A percentile compares a stretch with the other conserved stretches of the same genome.
Conservation (phyloP, 2,329 filamentous ascomycete species). For the Cryoendolithus antarcticus region DNA sequence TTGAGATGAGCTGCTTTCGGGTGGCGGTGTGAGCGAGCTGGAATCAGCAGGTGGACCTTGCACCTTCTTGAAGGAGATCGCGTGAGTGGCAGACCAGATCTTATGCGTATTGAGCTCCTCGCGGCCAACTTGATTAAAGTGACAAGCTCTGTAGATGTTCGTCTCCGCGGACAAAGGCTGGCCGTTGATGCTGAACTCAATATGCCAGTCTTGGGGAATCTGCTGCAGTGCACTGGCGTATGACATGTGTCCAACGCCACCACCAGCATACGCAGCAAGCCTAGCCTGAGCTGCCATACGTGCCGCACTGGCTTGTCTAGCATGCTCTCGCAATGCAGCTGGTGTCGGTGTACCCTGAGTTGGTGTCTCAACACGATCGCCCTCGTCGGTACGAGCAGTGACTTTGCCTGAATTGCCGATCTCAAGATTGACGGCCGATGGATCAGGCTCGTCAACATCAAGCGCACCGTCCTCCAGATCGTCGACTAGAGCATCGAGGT, state of each 20-base stretch:
- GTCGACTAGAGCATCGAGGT: conserved; percentile 78
- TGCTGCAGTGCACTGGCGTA: conserved; percentile 76
- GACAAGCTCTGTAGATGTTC: conserved; percentile 89
- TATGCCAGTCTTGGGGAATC: conserved; percentile 86
- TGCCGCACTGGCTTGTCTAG: too few relatives aligned
- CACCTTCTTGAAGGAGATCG: conserved; percentile 83
- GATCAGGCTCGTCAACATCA: conserved; percentile 62
- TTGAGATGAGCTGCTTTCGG: conserved; percentile 38
- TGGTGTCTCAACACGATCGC: conserved; percentile 73
- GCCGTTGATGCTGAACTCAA: conserved; percentile 81
- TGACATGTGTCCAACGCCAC: too few relatives aligned
- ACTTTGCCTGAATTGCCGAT: conserved; percentile 76
- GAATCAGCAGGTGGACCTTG: conserved; percentile 66
- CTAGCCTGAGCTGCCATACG: conserved; percentile 20
- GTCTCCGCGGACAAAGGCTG: conserved; percentile 81
- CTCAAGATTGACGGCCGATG: conserved; percentile 83
- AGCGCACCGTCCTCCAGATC: conserved; percentile 74
- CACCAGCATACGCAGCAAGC: conserved; percentile 12
- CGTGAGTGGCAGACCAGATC: conserved; percentile 82
- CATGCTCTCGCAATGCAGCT: conserved; percentile 12
- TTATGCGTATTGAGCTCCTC: conserved; percentile 55
- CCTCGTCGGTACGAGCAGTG: conserved; percentile 83
- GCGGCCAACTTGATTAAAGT: conserved; percentile 50
- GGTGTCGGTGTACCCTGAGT: conserved; percentile 42
- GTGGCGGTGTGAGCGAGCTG: conserved; percentile 36